These are phyloP conservation scores for Malassezia globosa DNA, from an alignment of 1,284 basidiomycete species.

Conservation along the genomic window DNA sequence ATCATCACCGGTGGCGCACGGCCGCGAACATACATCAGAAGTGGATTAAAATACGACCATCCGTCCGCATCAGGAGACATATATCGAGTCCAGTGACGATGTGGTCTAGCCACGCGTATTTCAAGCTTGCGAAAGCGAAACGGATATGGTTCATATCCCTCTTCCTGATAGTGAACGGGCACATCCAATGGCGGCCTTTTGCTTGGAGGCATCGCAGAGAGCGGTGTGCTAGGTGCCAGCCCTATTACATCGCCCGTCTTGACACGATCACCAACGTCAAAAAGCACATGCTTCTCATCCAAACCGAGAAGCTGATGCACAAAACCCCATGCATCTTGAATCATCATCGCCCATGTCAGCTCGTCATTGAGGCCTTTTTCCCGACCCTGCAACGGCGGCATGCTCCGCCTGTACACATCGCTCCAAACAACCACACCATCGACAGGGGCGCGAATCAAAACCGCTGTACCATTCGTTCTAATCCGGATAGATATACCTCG, in stretches of 20 bases:
- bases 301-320: slow-evolving; percentile 36
- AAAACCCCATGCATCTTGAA: slow-evolving; percentile 35
- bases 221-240: slow-evolving; percentile 17
- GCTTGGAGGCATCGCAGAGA: slow-evolving; percentile 20
- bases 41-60: slow-evolving; percentile 36
- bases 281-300: slow-evolving; percentile 11
- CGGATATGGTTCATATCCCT: slow-evolving; percentile 24
- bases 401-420: slow-evolving; percentile 16
- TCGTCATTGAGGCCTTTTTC: slow-evolving; percentile 30
- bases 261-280: slow-evolving; percentile 23
- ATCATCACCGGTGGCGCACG: not conserved
- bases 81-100: slow-evolving; percentile 23
- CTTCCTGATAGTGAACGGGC: slow-evolving; percentile 14
- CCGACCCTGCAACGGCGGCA: slow-evolving; percentile 24
- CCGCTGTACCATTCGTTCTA: slow-evolving; percentile 17
- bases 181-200: slow-evolving; percentile 28
- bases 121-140: slow-evolving; percentile 27
- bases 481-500: slow-evolving; percentile 10
- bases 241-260: slow-evolving; percentile 26
- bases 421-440: slow-evolving; percentile 34
- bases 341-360: slow-evolving; percentile 25
- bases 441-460: slow-evolving; percentile 30
- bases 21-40: slow-evolving; percentile 19
- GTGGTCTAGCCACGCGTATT: slow-evolving; percentile 30
- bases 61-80: slow-evolving; percentile 21